phyloP scores from a whole-genome alignment of 352 stramenopile species.

The Pythium aristosporum region DNA sequence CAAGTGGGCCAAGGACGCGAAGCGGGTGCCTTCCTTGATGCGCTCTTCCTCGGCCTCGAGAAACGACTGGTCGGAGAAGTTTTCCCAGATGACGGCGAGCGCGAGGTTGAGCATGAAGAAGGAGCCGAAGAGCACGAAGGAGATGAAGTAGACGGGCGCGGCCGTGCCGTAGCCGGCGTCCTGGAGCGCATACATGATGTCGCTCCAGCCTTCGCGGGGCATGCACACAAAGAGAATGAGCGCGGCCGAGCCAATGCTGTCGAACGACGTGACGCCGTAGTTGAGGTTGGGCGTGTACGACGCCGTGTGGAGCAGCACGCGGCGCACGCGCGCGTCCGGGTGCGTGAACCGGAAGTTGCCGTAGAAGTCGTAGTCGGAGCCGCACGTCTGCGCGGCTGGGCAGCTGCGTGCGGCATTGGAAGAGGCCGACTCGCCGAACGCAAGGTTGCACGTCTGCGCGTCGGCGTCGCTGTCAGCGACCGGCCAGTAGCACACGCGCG shows the following conservation, averaged over 20 bases:
- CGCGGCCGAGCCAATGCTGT: conserved; percentile 77
- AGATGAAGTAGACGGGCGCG: conserved; percentile 81
- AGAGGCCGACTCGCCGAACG: too few relatives aligned
- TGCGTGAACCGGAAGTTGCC: conserved; percentile 71
- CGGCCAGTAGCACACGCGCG: conserved; percentile 90
- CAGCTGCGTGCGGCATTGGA: conserved; percentile 33
- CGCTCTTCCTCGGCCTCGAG: conserved; percentile 51
- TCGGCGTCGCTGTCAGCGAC: conserved; percentile 64
- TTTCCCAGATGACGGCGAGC: conserved; percentile 89
- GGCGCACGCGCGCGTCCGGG: conserved; percentile 34
- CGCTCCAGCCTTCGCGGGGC: conserved; percentile 89
- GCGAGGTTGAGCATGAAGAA: conserved; percentile 92
- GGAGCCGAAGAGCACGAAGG: conserved; percentile 86
- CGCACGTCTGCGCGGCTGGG: conserved; percentile 38
- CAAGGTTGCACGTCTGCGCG: conserved; percentile 50
- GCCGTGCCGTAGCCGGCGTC: conserved; percentile 45
- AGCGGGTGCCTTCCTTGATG: conserved; percentile 8
- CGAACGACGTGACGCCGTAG: conserved; percentile 86
- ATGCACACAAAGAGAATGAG: conserved; percentile 90
- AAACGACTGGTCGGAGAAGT: conserved; percentile 64
- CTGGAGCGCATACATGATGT: conserved; percentile 44
- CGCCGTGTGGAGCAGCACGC: conserved; percentile 35
- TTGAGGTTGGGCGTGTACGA: conserved; percentile 79
- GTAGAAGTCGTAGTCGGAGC: conserved; percentile 60
- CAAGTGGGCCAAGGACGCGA: too few relatives aligned